phyloP scores from a whole-genome alignment of 306 rosid genomes.

The Herpetospermum pedunculosum region DNA sequence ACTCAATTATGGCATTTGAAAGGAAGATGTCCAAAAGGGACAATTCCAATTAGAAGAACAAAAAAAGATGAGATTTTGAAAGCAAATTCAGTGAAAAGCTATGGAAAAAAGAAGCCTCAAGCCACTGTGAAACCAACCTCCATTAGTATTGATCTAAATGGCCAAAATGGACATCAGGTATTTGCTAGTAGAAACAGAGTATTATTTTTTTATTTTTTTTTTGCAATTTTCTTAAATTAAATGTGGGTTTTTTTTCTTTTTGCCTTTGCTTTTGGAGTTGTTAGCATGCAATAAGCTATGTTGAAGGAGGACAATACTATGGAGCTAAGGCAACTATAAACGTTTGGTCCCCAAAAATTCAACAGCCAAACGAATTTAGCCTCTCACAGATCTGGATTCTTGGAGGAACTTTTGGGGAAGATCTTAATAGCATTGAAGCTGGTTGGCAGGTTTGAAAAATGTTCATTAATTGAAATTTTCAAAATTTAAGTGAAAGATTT shows the following conservation, averaged over 20 bases:
- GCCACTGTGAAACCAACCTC: conserved; percentile 69
- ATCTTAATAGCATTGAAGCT: conserved; percentile 98
- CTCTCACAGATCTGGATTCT: conserved; percentile 91
- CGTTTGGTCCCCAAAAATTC: conserved; percentile 94
- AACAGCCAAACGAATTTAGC: conserved; percentile 85
- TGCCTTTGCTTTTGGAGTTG: conserved; percentile 13
- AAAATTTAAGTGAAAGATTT: neutral
- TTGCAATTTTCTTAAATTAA: neutral
- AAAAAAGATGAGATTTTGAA: conserved; percentile 64
- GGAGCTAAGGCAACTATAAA: conserved; percentile 96
- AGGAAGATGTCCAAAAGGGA: conserved; percentile 76
- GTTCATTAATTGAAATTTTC: neutral
- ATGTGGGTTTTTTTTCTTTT: neutral
- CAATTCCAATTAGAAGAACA: conserved; percentile 81
- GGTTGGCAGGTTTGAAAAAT: conserved; percentile 84
- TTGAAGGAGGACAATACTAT: conserved; percentile 76
- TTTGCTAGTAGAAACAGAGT: neutral
- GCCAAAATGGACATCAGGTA: conserved; percentile 96
- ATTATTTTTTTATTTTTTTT: neutral
- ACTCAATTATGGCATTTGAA: conserved; percentile 71
- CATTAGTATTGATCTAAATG: conserved; percentile 63
- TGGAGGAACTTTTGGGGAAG: conserved; percentile 91
- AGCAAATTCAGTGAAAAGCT: conserved; percentile 68
- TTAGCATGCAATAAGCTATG: conserved; percentile 91
- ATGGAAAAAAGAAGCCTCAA: conserved; percentile 78